A percentile compares a stretch with the other conserved stretches of the same genome.
Evolutionary conservation across 306 rosid genomes (phyloP).

Genomic region (Medicago arabica): DNA sequence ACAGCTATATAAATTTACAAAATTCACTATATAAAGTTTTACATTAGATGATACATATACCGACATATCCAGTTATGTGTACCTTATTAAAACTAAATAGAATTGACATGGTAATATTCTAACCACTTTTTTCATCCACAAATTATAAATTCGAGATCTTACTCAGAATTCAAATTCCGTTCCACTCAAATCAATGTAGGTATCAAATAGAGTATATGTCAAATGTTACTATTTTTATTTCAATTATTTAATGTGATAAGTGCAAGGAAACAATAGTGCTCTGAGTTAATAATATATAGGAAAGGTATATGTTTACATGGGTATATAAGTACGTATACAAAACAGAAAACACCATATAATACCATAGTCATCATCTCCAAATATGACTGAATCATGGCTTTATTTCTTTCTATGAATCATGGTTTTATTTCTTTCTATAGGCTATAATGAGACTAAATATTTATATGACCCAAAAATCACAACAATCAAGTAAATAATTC

Average conservation of each 20-base stretch:
- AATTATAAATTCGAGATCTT: no score
- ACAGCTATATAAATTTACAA: no score
- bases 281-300: background rate
- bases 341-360: background rate
- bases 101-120: no score
- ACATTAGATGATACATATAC: no score
- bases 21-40: no score
- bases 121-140: no score
- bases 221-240: background rate
- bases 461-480: conserved; percentile 33
- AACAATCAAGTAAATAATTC: conserved; percentile 34
- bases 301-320: background rate
- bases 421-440: conserved; percentile 41
- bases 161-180: no score
- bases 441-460: background rate
- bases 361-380: conserved; percentile 21
- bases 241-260: background rate
- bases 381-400: conserved; percentile 38
- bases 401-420: conserved; percentile 34
- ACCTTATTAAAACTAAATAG: no score
- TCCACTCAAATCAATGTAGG: no score
- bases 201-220: no score
- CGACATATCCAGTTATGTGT: no score
- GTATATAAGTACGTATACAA: background rate
- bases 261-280: background rate